Evolutionary conservation across 2,329 filamentous ascomycete species (phyloP), one percentile per base, ranked within the genome.

Genomic region (Aspergillus glaucus): DNA sequence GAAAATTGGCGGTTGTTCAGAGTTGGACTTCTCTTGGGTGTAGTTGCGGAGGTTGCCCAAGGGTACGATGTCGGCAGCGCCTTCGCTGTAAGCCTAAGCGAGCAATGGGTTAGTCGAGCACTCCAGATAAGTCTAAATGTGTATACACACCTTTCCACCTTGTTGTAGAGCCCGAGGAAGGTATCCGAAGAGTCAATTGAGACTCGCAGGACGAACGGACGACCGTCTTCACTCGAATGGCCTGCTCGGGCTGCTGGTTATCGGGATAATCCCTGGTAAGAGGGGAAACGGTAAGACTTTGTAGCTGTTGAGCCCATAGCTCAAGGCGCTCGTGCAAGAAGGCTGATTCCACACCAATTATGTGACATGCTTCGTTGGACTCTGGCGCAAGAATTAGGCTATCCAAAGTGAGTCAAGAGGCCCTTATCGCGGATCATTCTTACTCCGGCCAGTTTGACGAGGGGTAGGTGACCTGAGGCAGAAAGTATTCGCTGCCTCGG

Each of bases 241-340:
- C 58, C 45, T 57, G 57, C 54, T 71, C 68, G 41, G 60, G 58
- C 53, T 70, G 59, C 50, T 64, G 62, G 43, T 58, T 61, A 46
- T 67, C 70, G 51, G 70, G 70, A 60, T 73, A 73, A 54, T 73
- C 70, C 50, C 70, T 62, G 36, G 70, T 72, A 53, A 73, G 64
- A 48, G 70, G 70, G 24, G 70, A 71, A 21, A 73, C 65, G 24
- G 69, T 73, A 45, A 72, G 59, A 55, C 68, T 70, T 54, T 67
- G 64, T 19, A 73, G 57, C 50, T 67, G 60, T 49, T 71, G 62
- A 42, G 67, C 58, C 70, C 70, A 73, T 63, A 65, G 63, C 50
- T 67, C 65, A 44, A 73, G 64, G 58, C 67, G 67, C 49, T 66
- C 63, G 52, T 69, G 66, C 47, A 69, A 52, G 48, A 62, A 57